phyloP scores from a whole-genome alignment of 176 grass and related monocot genomes.

The Triticum timopheevii region DNA sequence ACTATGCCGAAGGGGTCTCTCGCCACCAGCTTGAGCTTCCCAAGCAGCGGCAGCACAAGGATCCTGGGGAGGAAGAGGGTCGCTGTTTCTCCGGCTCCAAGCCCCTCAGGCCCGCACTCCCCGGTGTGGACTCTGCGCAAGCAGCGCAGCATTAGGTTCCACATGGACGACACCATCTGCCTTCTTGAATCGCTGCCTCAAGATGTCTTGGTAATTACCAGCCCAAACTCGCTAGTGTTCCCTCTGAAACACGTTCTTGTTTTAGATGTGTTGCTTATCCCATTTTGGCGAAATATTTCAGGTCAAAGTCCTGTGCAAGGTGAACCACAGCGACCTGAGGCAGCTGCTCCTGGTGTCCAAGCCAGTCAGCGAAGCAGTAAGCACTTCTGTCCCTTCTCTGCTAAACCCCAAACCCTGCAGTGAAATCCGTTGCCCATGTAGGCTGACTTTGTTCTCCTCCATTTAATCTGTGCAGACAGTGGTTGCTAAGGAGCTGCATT shows the following conservation, averaged over 20 bases:
- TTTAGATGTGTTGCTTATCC: neutral
- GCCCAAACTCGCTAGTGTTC: neutral
- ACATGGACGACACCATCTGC: conserved; percentile 41
- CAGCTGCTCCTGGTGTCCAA: conserved; percentile 85
- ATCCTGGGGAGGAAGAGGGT: conserved; percentile 79
- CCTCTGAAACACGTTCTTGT: neutral
- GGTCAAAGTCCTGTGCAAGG: conserved; percentile 70
- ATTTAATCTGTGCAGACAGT: conserved; percentile 43
- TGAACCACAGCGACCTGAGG: conserved; percentile 69
- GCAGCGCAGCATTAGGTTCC: conserved; percentile 45
- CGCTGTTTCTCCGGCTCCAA: conserved; percentile 35
- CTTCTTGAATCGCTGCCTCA: conserved; percentile 59
- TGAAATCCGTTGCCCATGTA: neutral
- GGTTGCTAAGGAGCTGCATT: conserved; percentile 73
- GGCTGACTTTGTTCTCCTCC: neutral
- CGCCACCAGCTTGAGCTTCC: conserved; percentile 38
- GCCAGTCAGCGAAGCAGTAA: conserved; percentile 67
- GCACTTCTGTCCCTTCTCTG: conserved; percentile 1
- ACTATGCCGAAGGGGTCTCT: conserved; percentile 39
- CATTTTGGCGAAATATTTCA: conserved; percentile 10
- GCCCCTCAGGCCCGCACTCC: conserved; percentile 31
- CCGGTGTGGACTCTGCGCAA: conserved; percentile 46
- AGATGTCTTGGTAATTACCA: conserved; percentile 65
- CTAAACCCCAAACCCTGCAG: neutral
- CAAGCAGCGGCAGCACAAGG: conserved; percentile 47